Percentiles rank a stretch among this genome's conserved stretches.
These are phyloP conservation scores for Stachybotrys chartarum DNA, from an alignment of 2,329 filamentous ascomycete species.

Conservation along the genomic window DNA sequence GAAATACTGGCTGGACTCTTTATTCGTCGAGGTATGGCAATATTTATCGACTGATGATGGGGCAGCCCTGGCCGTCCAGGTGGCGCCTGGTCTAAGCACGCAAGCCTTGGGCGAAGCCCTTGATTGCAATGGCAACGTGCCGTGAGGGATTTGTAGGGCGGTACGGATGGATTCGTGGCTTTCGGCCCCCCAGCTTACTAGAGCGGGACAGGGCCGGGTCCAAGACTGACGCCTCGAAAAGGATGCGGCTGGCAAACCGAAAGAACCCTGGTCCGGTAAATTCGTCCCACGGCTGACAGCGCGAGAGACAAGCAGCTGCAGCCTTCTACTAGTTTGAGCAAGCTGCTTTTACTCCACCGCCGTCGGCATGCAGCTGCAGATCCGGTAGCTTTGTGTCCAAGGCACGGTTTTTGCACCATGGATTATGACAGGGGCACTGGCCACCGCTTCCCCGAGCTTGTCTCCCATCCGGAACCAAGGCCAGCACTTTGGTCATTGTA, in stretches of 20 bases:
- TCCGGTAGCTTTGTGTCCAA: background rate
- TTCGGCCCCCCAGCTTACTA: background rate
- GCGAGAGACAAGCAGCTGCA: background rate
- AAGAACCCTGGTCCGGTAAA: background rate
- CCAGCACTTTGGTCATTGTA: too few species aligned
- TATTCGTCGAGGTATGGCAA: background rate
- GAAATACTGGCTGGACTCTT: background rate
- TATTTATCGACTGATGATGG: background rate
- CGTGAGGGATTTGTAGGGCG: background rate
- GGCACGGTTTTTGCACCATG: background rate
- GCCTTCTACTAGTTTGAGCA: background rate
- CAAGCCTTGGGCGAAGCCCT: background rate
- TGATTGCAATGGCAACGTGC: background rate
- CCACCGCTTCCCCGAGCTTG: background rate
- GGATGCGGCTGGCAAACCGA: background rate
- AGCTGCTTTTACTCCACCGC: background rate
- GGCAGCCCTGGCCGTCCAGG: background rate
- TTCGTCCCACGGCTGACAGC: background rate
- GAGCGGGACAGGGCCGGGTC: background rate
- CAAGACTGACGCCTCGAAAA: background rate
- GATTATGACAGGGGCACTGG: background rate
- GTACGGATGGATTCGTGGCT: background rate
- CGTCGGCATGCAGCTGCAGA: background rate
- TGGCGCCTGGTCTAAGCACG: background rate
- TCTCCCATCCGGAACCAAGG: background rate